Conservation (phyloP, 1,139 yeast genomes). For the Suhomyces maxii region DNA sequence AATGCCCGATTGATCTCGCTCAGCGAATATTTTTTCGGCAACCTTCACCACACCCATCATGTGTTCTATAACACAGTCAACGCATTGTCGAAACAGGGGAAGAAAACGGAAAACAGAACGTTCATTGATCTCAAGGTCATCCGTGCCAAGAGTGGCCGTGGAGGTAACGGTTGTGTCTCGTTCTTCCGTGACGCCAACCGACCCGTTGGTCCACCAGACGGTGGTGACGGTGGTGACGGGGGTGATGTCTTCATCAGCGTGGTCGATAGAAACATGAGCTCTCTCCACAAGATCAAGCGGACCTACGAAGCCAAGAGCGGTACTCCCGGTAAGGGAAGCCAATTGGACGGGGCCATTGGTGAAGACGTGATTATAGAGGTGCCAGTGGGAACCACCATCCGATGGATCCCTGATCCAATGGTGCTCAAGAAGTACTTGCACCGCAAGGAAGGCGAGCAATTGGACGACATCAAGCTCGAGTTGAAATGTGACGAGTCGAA, state of each 20-base stretch:
- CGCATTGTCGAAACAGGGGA: slow-evolving; percentile 30
- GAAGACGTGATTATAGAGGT: slow-evolving; percentile 76
- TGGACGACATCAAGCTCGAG: slow-evolving; percentile 31
- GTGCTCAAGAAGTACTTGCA: slow-evolving; percentile 38
- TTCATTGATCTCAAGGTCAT: slow-evolving; percentile 66
- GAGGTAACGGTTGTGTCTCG: slow-evolving; percentile 87
- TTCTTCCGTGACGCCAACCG: slow-evolving; percentile 84
- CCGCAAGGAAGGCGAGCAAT: slow-evolving; percentile 25
- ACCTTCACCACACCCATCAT: slow-evolving; percentile 44
- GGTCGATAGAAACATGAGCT: slow-evolving; percentile 58
- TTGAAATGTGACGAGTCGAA: slow-evolving; percentile 25
- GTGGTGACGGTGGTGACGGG: slow-evolving; percentile 97
- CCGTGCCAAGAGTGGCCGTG: slow-evolving; percentile 72
- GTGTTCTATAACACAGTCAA: slow-evolving; percentile 32
- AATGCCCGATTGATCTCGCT: slow-evolving; percentile 25
- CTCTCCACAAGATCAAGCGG: slow-evolving; percentile 68
- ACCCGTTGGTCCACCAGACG: slow-evolving; percentile 92
- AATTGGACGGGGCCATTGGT: slow-evolving; percentile 83
- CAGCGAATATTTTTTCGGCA: slow-evolving; percentile 45
- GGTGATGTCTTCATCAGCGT: slow-evolving; percentile 86
- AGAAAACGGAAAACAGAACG: slow-evolving; percentile 40
- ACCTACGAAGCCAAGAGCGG: slow-evolving; percentile 76
- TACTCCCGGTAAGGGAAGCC: slow-evolving; percentile 66
- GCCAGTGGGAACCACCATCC: slow-evolving; percentile 85
- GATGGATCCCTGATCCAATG: slow-evolving; percentile 82